A percentile compares a stretch with the other conserved stretches of the same genome.
Conservation (phyloP, 345 rosid genomes). For the Eucalyptus pumila region DNA sequence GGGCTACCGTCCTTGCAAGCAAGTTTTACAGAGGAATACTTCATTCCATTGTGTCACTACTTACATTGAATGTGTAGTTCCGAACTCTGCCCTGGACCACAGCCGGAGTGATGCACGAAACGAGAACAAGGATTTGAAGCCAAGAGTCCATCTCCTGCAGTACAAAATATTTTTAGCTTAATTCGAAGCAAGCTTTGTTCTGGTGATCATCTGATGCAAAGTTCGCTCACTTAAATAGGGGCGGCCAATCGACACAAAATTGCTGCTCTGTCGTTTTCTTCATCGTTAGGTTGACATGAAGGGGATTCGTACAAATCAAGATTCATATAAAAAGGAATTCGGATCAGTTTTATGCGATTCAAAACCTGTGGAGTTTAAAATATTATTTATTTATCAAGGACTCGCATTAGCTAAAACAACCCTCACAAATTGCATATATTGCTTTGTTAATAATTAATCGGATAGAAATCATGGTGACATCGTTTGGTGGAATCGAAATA, state of each 20-base stretch:
- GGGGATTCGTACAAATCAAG: conserved; percentile 35
- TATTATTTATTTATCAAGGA: background rate
- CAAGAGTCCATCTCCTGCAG: conserved; percentile 13
- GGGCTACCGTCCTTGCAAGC: background rate
- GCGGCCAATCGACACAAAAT: background rate
- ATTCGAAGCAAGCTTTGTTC: background rate
- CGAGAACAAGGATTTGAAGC: conserved; percentile 23
- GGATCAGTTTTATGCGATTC: background rate
- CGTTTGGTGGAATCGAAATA: background rate
- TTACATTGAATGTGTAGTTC: conserved; percentile 65
- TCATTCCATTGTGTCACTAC: background rate
- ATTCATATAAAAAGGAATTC: background rate
- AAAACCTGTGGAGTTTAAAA: background rate
- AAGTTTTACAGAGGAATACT: background rate
- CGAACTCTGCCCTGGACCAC: conserved; percentile 43
- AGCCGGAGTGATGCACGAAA: conserved; percentile 28
- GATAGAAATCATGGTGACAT: background rate
- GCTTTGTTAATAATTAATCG: no score
- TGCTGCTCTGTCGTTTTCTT: conserved; percentile 55
- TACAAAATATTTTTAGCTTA: background rate
- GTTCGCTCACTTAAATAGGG: background rate
- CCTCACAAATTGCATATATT: background rate
- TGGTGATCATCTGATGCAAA: background rate
- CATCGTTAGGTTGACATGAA: conserved; percentile 34
- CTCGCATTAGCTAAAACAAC: background rate